Evolutionary conservation across 2,329 filamentous ascomycete genomes (phyloP), one percentile per base, ranked within the genome.

Genomic region (Myriosclerotinia curreyana): DNA sequence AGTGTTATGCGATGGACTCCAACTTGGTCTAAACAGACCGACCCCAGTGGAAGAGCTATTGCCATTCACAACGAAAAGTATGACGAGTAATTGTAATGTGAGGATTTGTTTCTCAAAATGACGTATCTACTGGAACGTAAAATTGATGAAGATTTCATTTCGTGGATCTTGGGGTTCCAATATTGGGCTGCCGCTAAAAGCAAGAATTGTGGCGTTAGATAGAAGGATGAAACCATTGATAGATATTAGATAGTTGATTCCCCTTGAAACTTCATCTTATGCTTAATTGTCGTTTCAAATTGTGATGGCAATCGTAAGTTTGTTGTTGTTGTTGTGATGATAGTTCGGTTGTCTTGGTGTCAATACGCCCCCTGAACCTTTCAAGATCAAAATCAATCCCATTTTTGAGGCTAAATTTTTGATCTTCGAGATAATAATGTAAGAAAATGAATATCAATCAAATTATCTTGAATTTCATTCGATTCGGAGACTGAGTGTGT

Each of bases 1-100:
- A 99, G 95, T 9, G 95, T 99, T 62, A 90, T 91, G 90, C 85
- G 95, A 74, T 99, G 95, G 96, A 92, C 91, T 64, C 95, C 95
- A 36, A 99, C 91, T 46, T 99, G 95, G 95, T 96, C 91, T 64
- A 90, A 96, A 77, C 92, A 97, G 84, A 91, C 87, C 34, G 95
- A 99, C 77, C 95, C 95, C 66, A 96, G 91, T 78, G 96, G 95
- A 81, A 74, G 90, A 78, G 89, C 91, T 67, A 93, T 95, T 75
- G 75, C 86, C 64, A 90, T 83, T 54, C 91, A 94, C 79, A 80
- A 88, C 76, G 83, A 84, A 71, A 92, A 92, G 79, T 94, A 94
- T 74, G 79, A 87, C 20, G 74, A 76, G 20, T 67, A 61, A 55
- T 59, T 59, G 42, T 49, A 65, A 70, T 55, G 69, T 55, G 54